Percentiles rank a stretch among this genome's conserved stretches.
These are phyloP conservation scores for Grosmannia serpens DNA, from an alignment of 2,329 filamentous ascomycete genomes.

Conservation along the genomic window DNA sequence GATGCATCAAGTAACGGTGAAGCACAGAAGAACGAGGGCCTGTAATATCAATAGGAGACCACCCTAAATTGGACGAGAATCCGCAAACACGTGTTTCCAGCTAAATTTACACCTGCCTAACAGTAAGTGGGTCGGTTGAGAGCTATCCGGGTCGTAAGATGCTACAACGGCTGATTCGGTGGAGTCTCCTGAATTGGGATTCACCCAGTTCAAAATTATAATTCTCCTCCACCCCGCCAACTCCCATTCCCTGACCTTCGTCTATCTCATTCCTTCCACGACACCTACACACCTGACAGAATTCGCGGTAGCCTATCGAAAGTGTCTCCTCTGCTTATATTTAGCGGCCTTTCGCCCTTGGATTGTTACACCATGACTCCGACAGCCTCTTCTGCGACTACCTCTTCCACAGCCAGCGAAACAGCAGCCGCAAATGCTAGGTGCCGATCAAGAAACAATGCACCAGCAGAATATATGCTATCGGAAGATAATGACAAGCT, in stretches of 20 bases:
- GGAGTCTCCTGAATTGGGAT: background rate
- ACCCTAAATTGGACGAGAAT: background rate
- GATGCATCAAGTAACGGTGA: background rate
- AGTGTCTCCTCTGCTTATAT: background rate
- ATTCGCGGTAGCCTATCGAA: background rate
- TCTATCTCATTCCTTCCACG: background rate
- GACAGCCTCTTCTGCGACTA: background rate
- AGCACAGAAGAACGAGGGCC: background rate
- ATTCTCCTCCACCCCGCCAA: background rate
- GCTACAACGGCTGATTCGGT: background rate
- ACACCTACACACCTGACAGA: background rate
- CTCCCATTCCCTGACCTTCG: background rate
- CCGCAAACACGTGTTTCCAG: background rate
- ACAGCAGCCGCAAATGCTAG: background rate
- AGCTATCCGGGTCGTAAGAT: constrained; percentile 7
- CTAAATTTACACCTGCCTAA: background rate
- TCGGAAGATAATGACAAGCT: background rate
- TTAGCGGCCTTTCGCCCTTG: background rate
- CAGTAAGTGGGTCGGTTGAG: constrained; percentile 3
- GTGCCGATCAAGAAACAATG: background rate
- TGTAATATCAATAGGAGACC: background rate
- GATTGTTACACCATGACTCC: background rate
- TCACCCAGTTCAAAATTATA: background rate
- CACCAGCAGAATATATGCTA: background rate
- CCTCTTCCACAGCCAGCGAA: background rate